A percentile compares a stretch with the other conserved stretches of the same genome.
Conservation (phyloP, 2,329 filamentous ascomycete species). For the Dactylonectria macrodidyma region DNA sequence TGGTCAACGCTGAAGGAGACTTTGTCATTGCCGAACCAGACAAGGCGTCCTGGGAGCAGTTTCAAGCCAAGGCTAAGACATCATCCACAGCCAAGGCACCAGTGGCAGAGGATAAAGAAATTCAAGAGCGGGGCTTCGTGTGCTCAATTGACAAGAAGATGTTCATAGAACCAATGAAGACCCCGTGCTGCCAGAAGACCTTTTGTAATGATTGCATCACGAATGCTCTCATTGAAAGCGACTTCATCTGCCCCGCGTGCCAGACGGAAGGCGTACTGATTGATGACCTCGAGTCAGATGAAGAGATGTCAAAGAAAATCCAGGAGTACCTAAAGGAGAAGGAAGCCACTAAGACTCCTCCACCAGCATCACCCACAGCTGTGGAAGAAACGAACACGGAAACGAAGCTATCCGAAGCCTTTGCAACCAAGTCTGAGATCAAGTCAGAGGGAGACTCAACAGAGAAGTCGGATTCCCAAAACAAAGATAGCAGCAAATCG, state of each 20-base stretch:
- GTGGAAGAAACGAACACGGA: constrained; percentile 40
- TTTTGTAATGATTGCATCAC: constrained; percentile 99
- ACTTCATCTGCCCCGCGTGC: constrained; percentile 95
- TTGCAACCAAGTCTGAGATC: constrained; percentile 58
- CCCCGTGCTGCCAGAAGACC: constrained; percentile 97
- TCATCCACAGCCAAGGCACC: constrained; percentile 86
- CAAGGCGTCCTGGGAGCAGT: constrained; percentile 96
- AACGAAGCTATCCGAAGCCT: constrained; percentile 47
- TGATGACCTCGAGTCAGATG: constrained; percentile 89
- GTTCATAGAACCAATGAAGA: constrained; percentile 99
- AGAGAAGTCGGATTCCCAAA: constrained; percentile 40
- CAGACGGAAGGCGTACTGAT: constrained; percentile 91
- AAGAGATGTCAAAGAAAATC: constrained; percentile 83
- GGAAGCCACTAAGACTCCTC: constrained; percentile 63
- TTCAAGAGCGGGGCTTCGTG: constrained; percentile 89
- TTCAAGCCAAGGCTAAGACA: constrained; percentile 93
- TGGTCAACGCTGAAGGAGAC: constrained; percentile 98
- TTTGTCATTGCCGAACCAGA: constrained; percentile 98
- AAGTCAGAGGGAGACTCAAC: constrained; percentile 47
- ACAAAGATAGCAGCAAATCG: constrained; percentile 55
- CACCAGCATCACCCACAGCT: constrained; percentile 51
- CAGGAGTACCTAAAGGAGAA: constrained; percentile 78
- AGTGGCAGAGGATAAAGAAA: constrained; percentile 84
- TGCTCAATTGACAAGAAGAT: constrained; percentile 98
- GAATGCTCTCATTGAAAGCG: constrained; percentile 97